Evolutionary conservation across 352 stramenopile species (phyloP), one percentile per base, ranked within the genome.

Genomic region (Globisporangium barbulae): DNA sequence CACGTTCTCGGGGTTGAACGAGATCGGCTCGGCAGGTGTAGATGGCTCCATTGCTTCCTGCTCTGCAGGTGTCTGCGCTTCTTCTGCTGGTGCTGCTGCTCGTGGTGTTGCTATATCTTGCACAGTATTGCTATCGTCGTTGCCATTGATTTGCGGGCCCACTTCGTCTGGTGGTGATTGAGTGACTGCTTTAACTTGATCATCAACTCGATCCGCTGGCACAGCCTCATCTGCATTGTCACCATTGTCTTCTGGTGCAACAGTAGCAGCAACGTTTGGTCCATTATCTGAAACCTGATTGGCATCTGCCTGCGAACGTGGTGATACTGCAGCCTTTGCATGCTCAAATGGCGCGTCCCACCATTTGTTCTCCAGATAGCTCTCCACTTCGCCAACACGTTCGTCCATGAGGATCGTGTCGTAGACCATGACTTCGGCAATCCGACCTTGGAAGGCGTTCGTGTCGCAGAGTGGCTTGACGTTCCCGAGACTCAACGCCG

Each of bases 341-440:
- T 49, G 8, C 39, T 55, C 50, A n/a, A 79, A 76, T 30, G 62
- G 55, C 17, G 63, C 65, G 10, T 62, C 37, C 54, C 77, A 88
- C 80, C 80, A 89, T 57, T 86, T 89, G 22, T 47, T 30, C 7
- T 70, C 41, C 4, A 91, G 61, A 42, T 88, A 88, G n/a, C 58
- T 50, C 64, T 87, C 75, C 21, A 87, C 68, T 0, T 25, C 12
- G 19, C 55, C 53, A 0, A 81, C 65, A 41, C 64, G 71, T 28
- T 42, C 15, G 37, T 88, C 68, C 1, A 69, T 69, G n/a, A 89
- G 69, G 5, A 76, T 65, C 0, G 58, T 61, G 49, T 88, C 64
- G 44, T 84, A 90, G 22, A 88, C 37, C 35, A 88, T 61, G 3
- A 90, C 60, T 47, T 90, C 81, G 1, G 72, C 80, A 30, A 90